These are phyloP conservation scores for Inosperma sp. DNA, from an alignment of 768 basidiomycete genomes.

Conservation along the genomic window DNA sequence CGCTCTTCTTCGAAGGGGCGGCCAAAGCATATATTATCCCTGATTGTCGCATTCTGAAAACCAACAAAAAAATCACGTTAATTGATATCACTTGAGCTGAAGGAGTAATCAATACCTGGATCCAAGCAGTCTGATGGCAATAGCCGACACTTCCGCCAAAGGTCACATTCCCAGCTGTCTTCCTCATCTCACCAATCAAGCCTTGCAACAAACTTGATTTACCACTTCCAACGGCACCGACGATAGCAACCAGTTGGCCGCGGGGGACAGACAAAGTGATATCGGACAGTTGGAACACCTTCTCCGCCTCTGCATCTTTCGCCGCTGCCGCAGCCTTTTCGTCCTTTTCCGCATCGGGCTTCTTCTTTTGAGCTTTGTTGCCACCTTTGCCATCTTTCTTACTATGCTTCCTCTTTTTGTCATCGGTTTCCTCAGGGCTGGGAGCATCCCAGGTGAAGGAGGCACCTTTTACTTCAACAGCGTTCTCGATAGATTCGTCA, in stretches of 20 bases:
- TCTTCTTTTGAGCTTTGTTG: slow-evolving; percentile 11
- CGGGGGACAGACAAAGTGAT: slow-evolving; percentile 65
- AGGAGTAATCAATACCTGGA: slow-evolving; percentile 50
- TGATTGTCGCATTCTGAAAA: slow-evolving; percentile 68
- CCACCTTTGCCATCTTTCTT: slow-evolving; percentile 24
- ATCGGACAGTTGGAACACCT: slow-evolving; percentile 59
- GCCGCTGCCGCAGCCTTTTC: slow-evolving; percentile 20
- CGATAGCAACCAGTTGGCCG: slow-evolving; percentile 79
- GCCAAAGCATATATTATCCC: slow-evolving; percentile 89
- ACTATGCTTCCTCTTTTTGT: slow-evolving; percentile 22
- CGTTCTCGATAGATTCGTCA: slow-evolving; percentile 53
- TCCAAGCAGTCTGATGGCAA: slow-evolving; percentile 88
- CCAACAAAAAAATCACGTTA: slow-evolving; percentile 6
- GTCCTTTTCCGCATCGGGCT: slow-evolving; percentile 30
- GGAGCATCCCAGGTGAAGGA: slow-evolving; percentile 87
- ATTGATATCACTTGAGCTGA: too few relatives aligned
- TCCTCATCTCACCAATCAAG: slow-evolving; percentile 79
- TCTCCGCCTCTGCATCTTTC: slow-evolving; percentile 36
- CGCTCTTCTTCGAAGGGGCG: slow-evolving; percentile 72
- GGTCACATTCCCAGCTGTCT: slow-evolving; percentile 55
- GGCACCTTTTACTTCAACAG: slow-evolving; percentile 62
- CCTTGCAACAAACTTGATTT: slow-evolving; percentile 71
- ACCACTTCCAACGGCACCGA: slow-evolving; percentile 74
- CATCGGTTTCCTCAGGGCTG: slow-evolving; percentile 43
- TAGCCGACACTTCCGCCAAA: slow-evolving; percentile 79